These are phyloP conservation scores for Cytospora piceae DNA, from an alignment of 2,329 filamentous ascomycete species.

Conservation along the genomic window DNA sequence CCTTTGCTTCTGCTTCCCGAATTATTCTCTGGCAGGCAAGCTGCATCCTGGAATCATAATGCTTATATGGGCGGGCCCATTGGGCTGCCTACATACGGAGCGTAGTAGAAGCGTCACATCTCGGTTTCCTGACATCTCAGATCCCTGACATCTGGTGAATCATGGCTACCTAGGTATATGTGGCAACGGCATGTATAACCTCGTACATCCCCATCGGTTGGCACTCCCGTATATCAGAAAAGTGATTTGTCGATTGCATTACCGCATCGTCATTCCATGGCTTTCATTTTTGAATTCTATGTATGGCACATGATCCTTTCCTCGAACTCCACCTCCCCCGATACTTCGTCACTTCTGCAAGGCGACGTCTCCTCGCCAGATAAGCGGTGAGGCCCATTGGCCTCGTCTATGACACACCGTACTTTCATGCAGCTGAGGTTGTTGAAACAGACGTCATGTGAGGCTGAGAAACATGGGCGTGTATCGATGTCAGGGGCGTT, in stretches of 20 bases:
- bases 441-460: background rate
- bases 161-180: background rate
- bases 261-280: background rate
- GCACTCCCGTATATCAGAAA: background rate
- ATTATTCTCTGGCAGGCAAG: background rate
- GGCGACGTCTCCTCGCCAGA: background rate
- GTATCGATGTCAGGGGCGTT: background rate
- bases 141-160: background rate
- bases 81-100: no score
- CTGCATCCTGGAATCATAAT: background rate
- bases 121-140: background rate
- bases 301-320: background rate
- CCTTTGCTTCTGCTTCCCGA: background rate
- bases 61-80: no score
- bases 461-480: slow-evolving; percentile 1
- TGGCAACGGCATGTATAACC: background rate
- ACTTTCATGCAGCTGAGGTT: background rate
- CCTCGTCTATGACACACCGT: background rate
- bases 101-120: background rate
- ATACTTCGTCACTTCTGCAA: background rate
- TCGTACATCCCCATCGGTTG: no score
- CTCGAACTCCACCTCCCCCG: background rate
- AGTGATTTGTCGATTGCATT: background rate
- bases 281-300: background rate
- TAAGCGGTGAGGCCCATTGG: background rate